Evolutionary conservation across 2,329 filamentous ascomycete species (phyloP), one percentile per base, ranked within the genome.

Genomic region (Orbilia blumenaviensis): DNA sequence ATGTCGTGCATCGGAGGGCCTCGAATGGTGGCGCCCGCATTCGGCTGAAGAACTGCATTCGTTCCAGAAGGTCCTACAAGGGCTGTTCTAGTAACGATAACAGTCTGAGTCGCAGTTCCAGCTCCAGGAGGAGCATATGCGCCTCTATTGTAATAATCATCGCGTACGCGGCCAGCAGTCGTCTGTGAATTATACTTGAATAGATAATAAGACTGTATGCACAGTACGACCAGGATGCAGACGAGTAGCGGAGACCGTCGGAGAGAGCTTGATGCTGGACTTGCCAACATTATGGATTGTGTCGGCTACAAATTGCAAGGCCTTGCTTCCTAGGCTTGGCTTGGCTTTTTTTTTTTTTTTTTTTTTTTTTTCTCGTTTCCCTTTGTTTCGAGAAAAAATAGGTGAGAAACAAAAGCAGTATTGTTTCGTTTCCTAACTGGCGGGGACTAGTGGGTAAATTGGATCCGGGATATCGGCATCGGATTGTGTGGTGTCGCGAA

Each of bases 151-250:
- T 25, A 54, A 27, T 41, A 21, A 29, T 46, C 32, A 4, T 16
- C 18, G 6, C 12, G 38, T n/a, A 50, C 38, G 23, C 18, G 44
- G 18, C 38, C 14, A 18, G 58, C 4, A 21, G 64, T 32, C 23
- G 63, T 58, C 27, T 75, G 64, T n/a, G 66, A 61, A 42, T 66
- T 68, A 27, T 69, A 76, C 61, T 69, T 60, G 60, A 76, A 76
- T 3, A 76, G 60, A 27, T 58, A 76, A 60, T 76, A 76, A 32
- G 72, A 69, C 60, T 76, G 72, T n/a, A 68, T 66, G 3, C 46
- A 27, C 27, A 76, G 64, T 5, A 76, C 64, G 10, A 76, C 23
- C 29, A 76, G 42, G 25, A 76, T 76, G 29, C 64, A 68, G 58
- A 69, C 41, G 23, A 76, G 72, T 27, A 76, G 41, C 32, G 72